Evolutionary conservation across 495 filamentous ascomycete species (phyloP), one percentile per base, ranked within the genome.

Genomic region (Daldinia decipiens): DNA sequence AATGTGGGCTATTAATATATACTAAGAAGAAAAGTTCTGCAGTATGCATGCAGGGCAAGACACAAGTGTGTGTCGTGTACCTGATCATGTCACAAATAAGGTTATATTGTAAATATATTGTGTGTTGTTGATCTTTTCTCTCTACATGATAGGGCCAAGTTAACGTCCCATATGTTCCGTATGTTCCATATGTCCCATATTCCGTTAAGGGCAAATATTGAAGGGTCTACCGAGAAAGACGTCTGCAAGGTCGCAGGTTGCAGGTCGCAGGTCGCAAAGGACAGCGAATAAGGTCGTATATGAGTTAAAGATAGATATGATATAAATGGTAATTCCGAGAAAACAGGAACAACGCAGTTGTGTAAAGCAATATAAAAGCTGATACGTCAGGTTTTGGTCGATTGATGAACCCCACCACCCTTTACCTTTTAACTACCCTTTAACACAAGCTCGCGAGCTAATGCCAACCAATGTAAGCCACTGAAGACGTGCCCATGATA

Each of bases 381-480:
- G 56, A 57, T n/a, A 59, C 40, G 54, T 39, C 51, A 29, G 31
- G 43, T 26, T 54, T 40, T 59, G 43, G 17, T 32, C 50, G 67
- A 55, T 21, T 43, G 27, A 60, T 32, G 59, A 53, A 50, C 55
- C 47, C 67, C 55, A 55, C 68, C 52, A 60, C 57, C 39, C 62
- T 58, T 52, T 53, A 17, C 26, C 17, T 17, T 13, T 29, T 52
- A 27, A 52, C 13, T 53, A 17, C 26, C 17, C 31, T 13, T 29
- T 52, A 27, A 52, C 13, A 31, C 11, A 47, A 47, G 19, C 43
- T 21, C 21, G 43, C 43, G 24, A 19, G 17, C 7, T 57, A 55
- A 31, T 65, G 65, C 61, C 68, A 36, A 57, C 70, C 59, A 67
- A 72, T 68, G 40, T 65, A 50, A 39, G 67, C 70, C 59, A 68